phyloP scores from a whole-genome alignment of 1,284 basidiomycete genomes.

The Mycena citricolor region DNA sequence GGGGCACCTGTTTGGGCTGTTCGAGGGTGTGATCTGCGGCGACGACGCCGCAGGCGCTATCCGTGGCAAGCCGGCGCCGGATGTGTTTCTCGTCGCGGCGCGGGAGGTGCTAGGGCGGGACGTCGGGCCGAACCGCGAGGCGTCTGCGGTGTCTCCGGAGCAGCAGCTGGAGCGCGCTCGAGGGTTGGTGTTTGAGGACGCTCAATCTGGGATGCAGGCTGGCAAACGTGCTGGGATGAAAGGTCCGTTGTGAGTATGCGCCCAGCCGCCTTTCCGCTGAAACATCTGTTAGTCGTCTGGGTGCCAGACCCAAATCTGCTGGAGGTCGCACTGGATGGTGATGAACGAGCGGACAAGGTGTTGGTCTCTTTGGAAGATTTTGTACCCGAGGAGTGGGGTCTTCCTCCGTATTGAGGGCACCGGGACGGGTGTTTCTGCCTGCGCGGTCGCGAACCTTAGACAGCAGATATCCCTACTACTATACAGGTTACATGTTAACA shows the following conservation, averaged over 20 bases:
- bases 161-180: slow-evolving; percentile 50
- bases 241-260: slow-evolving; percentile 46
- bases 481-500: no score
- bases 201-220: slow-evolving; percentile 68
- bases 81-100: slow-evolving; percentile 73
- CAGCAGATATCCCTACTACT: no score
- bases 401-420: slow-evolving; percentile 75
- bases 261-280: slow-evolving; percentile 1
- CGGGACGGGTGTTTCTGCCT: no score
- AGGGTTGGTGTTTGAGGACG: slow-evolving; percentile 78
- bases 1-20: slow-evolving; percentile 52
- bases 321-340: slow-evolving; percentile 44
- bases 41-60: slow-evolving; percentile 54
- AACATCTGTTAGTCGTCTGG: slow-evolving; percentile 62
- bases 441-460: no score
- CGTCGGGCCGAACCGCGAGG: slow-evolving; percentile 43
- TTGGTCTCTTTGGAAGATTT: slow-evolving; percentile 65
- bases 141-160: slow-evolving; percentile 34
- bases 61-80: slow-evolving; percentile 69
- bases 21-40: slow-evolving; percentile 65
- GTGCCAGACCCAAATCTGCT: slow-evolving; percentile 70
- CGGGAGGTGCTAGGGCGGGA: slow-evolving; percentile 49
- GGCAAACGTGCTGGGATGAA: slow-evolving; percentile 79
- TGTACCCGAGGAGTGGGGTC: slow-evolving; percentile 71
- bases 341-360: slow-evolving; percentile 52